Base-by-base conservation (phyloP, 495 filamentous ascomycete species). In the Penicillium verhagenii region DNA sequence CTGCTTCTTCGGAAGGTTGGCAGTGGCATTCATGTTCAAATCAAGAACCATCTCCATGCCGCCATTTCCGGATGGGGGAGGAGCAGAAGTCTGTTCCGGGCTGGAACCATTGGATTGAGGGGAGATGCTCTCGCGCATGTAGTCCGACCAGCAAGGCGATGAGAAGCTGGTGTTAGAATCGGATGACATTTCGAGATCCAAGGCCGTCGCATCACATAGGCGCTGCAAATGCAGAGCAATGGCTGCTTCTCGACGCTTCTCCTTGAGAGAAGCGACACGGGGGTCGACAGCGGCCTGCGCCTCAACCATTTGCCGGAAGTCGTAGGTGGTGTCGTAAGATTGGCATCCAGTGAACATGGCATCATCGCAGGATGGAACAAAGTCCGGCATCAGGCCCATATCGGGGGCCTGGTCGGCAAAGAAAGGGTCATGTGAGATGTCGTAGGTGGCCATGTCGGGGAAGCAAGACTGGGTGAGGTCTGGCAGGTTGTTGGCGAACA, bases 11-110 rank as follows among this genome's bases (percentile, higher is more conserved):
- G 75, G 75, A 21, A 75, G 52, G 52, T 76, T 71, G 25, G 71
- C 64, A 4, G 73, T 62, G 13, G 71, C 65, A 46, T 78, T 76
- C 73, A 78, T 73, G 53, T 78, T 78, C 57, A 78, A 58, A 48
- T 78, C 75, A n/a, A 78, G 66, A 18, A 78, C 71, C 52, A 78
- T 45, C 38, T 78, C 72, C 38, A 74, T 53, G 7, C 63, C 65
- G 8, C 66, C 70, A 24, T 55, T 50, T 18, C 67, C 64, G 35
- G 58, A 44, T 1, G 61, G 51, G 14, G 57, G 28, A 6, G 68
- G 53, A 7, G 63, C 46, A 18, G 67, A 54, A 1, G 54, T 52
- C 24, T 58, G 59, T 16, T 61, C 47, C 9, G 63, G 64, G 47
- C 60, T 70, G 18, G 58, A 45, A 20, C 43, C 60, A 1, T 59